Conservation (phyloP, 2,329 filamentous ascomycete genomes). For the Cladophialophora carrionii region DNA sequence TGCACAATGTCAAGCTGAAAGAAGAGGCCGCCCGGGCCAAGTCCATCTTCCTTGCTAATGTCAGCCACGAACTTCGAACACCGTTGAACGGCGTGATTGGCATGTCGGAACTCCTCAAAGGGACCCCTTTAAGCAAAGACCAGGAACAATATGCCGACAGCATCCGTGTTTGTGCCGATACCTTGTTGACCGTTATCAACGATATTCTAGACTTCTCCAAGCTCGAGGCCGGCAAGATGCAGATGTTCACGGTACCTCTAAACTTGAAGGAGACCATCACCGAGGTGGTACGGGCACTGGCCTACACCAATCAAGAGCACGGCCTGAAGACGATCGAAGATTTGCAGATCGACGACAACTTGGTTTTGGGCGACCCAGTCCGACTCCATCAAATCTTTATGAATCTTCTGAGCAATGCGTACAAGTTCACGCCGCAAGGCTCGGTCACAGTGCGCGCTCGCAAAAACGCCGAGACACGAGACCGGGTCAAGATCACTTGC, state of each 20-base stretch:
- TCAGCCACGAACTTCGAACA: conserved; percentile 51
- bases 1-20: conserved; percentile 67
- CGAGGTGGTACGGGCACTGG: conserved; percentile 65
- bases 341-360: conserved; percentile 63
- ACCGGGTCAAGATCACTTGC: conserved; percentile 44
- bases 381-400: conserved; percentile 69
- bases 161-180: conserved; percentile 49
- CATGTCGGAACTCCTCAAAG: conserved; percentile 49
- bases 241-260: conserved; percentile 78
- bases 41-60: conserved; percentile 52
- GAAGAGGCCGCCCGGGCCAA: conserved; percentile 65
- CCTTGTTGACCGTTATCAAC: conserved; percentile 51
- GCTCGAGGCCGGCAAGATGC: conserved; percentile 59
- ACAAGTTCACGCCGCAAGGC: conserved; percentile 64
- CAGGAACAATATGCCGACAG: conserved; percentile 49
- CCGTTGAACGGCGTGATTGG: conserved; percentile 51
- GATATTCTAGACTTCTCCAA: conserved; percentile 55
- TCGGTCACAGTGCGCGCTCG: conserved; percentile 53
- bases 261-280: conserved; percentile 70
- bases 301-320: conserved; percentile 65
- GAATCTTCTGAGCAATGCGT: conserved; percentile 65
- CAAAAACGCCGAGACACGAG: conserved; percentile 43
- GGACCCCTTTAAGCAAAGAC: conserved; percentile 47
- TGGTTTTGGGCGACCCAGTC: conserved; percentile 84
- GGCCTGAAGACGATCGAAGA: conserved; percentile 66